A percentile compares a stretch with the other conserved stretches of the same genome.
Evolutionary conservation across 2,329 filamentous ascomycete genomes (phyloP).

Genomic region (Chaetothyriales sp.): DNA sequence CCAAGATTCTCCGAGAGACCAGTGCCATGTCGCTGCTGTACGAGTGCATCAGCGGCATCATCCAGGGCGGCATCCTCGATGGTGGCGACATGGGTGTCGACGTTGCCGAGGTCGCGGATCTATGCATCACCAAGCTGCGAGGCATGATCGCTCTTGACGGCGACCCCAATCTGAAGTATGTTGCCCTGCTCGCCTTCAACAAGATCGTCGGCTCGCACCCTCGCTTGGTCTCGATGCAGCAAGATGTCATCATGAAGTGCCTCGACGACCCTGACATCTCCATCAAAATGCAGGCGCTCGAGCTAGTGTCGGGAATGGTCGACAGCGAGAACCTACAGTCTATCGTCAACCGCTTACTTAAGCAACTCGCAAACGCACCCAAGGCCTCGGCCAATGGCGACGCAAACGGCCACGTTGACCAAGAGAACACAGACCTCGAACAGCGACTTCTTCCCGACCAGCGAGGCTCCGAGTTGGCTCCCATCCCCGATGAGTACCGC

Average conservation of each 20-base stretch:
- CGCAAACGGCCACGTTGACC: slow-evolving; percentile 20
- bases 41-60: slow-evolving; percentile 96
- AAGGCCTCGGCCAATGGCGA: slow-evolving; percentile 38
- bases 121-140: slow-evolving; percentile 84
- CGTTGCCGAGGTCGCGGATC: slow-evolving; percentile 76
- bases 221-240: slow-evolving; percentile 75
- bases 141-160: slow-evolving; percentile 90
- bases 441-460: slow-evolving; percentile 41
- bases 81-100: slow-evolving; percentile 66
- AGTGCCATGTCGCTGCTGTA: slow-evolving; percentile 96
- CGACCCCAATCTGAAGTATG: slow-evolving; percentile 94
- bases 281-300: slow-evolving; percentile 81
- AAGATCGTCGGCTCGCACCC: slow-evolving; percentile 85
- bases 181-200: slow-evolving; percentile 87
- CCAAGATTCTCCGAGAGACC: slow-evolving; percentile 84
- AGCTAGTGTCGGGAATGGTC: slow-evolving; percentile 88
- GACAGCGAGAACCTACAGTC: slow-evolving; percentile 69
- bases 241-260: slow-evolving; percentile 92
- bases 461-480: slow-evolving; percentile 39
- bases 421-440: slow-evolving; percentile 39
- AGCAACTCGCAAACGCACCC: slow-evolving; percentile 60
- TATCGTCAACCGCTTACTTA: slow-evolving; percentile 75
- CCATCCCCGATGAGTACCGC: slow-evolving; percentile 75
- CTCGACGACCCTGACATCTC: slow-evolving; percentile 93
- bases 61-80: slow-evolving; percentile 86